Conservation (phyloP, 305 asterid species). For the Salvia sclarea region DNA sequence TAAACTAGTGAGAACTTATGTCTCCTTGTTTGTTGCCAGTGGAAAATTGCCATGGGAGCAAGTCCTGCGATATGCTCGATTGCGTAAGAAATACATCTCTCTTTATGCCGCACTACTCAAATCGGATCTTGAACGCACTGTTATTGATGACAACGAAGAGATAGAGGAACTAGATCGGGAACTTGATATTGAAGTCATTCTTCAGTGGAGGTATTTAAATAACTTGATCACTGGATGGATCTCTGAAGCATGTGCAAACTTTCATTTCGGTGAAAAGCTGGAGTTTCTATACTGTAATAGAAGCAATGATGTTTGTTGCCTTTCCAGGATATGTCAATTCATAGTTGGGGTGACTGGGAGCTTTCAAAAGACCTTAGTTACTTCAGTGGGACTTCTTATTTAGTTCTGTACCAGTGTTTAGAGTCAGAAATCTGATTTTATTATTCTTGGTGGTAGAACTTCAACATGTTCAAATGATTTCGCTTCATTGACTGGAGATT, state of each 20-base stretch:
- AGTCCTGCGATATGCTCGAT: slow-evolving; percentile 67
- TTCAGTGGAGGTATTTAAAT: slow-evolving; percentile 86
- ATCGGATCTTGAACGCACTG: slow-evolving; percentile 67
- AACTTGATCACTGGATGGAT: slow-evolving; percentile 18
- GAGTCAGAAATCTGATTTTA: background rate
- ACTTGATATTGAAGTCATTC: slow-evolving; percentile 82
- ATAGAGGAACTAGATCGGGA: slow-evolving; percentile 84
- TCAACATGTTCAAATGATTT: background rate
- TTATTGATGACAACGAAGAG: slow-evolving; percentile 75
- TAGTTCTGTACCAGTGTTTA: slow-evolving; percentile 6
- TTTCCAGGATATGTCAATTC: background rate
- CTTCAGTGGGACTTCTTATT: slow-evolving; percentile 8
- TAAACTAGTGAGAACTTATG: slow-evolving; percentile 23
- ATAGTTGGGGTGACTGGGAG: background rate
- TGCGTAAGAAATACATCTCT: slow-evolving; percentile 84
- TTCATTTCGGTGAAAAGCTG: slow-evolving; percentile 27
- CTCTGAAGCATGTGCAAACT: slow-evolving; percentile 14
- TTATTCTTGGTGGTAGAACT: slow-evolving; percentile 3
- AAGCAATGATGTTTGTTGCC: background rate
- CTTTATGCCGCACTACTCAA: slow-evolving; percentile 79
- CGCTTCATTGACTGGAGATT: background rate
- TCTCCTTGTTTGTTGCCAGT: slow-evolving; percentile 46
- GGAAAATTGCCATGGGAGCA: slow-evolving; percentile 96
- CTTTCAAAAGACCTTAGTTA: background rate
- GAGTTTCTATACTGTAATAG: background rate